Conservation (phyloP, 192 early-diverging fungal genomes). For the Endogone sp. region DNA sequence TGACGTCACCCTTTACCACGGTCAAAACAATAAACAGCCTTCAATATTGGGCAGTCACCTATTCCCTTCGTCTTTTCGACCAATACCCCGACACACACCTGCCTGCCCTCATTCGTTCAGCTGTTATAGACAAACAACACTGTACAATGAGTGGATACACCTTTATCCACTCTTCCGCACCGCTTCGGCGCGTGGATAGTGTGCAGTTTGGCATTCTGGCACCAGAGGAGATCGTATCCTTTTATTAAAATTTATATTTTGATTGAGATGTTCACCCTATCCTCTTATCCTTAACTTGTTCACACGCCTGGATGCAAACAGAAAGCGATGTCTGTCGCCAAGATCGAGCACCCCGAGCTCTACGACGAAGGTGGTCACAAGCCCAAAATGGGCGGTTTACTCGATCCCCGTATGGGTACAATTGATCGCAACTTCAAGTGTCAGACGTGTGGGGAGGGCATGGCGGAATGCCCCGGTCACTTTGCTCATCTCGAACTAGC, state of each 20-base stretch:
- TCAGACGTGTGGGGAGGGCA: conserved; percentile 91
- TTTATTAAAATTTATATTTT: conserved; percentile 8
- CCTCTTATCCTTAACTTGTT: background rate
- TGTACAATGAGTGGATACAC: conserved; percentile 46
- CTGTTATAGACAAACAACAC: background rate
- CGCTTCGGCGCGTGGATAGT: conserved; percentile 78
- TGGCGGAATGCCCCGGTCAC: conserved; percentile 95
- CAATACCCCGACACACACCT: background rate
- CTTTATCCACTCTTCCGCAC: conserved; percentile 76
- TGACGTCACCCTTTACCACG: background rate
- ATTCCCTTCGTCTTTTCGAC: background rate
- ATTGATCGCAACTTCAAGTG: conserved; percentile 98
- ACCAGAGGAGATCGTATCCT: conserved; percentile 93
- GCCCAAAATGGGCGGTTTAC: conserved; percentile 81
- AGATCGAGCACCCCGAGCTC: conserved; percentile 88
- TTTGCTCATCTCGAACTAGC: conserved; percentile 97
- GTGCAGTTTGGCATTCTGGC: conserved; percentile 96
- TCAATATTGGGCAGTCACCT: background rate
- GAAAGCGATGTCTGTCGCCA: conserved; percentile 96
- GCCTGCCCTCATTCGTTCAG: background rate
- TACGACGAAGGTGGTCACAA: conserved; percentile 80
- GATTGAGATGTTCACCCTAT: background rate
- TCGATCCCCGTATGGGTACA: conserved; percentile 95
- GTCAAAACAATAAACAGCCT: background rate
- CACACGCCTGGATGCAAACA: conserved; percentile 34